Evolutionary conservation across 345 rosid genomes (phyloP), one percentile per base, ranked within the genome.

Genomic region (Lagerstroemia speciosa): DNA sequence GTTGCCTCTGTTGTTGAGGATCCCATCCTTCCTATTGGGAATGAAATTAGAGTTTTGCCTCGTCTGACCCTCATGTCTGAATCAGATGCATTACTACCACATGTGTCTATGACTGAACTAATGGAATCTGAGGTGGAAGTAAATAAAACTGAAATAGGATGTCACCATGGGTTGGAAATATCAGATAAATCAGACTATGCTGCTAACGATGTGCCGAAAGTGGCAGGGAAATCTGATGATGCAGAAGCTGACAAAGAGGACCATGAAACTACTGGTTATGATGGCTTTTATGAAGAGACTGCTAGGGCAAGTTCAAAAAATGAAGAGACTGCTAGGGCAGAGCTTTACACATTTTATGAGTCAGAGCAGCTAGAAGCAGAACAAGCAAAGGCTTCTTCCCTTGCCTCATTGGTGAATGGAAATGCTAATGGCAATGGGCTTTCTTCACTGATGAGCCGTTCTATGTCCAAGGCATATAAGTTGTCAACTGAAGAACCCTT

Each of bases 321-420:
- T 11, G 65, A 60, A 31, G 89, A 81, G 80, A 74, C 81, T 52
- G 77, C 37, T 26, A 87, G 90, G 75, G 80, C 87, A 72, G 91
- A 84, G 63, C 83, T 88, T 64, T 83, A 84, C 75, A 80, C 84
- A 5, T 89, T 87, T 74, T 83, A 76, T 71, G 84, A 79, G 71
- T 64, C 76, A 37, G 81, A 79, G 65, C 83, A 77, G 71, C 71
- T 75, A 9, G 70, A 64, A 67, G 67, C 66, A 55, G 80, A 74
- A 70, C 69, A 82, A 70, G 68, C 76, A 61, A 64, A 72, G 40
- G 78, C 69, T 55, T 77, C 83, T 78, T 81, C 85, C 74, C 73
- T 68, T 73, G 67, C 75, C 67, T 26, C 19, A 10, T 16, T 29
- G 33, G 34, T 58, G 63, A 58, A 58, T 10, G 73, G 84, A 38